These are phyloP conservation scores for Penicillium sp. DNA, from an alignment of 2,329 filamentous ascomycete species.

Conservation along the genomic window DNA sequence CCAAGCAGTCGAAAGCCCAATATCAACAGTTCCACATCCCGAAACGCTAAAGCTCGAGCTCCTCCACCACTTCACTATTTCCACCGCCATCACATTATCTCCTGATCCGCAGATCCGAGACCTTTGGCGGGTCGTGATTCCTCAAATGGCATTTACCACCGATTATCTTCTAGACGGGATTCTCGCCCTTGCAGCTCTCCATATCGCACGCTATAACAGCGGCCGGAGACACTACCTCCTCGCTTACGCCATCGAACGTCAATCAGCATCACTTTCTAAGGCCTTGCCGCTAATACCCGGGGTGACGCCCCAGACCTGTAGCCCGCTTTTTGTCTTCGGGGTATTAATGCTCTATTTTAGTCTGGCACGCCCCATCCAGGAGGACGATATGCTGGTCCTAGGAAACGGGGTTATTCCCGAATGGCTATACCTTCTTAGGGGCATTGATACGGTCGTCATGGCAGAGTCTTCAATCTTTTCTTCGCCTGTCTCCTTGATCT, in stretches of 20 bases:
- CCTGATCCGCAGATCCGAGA: neutral
- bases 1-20: neutral
- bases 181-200: constrained; percentile 1
- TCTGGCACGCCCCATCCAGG: constrained; percentile 1
- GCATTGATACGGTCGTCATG: constrained; percentile 1
- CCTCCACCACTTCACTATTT: constrained; percentile 1
- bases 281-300: neutral
- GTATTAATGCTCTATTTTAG: neutral
- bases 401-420: neutral
- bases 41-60: neutral
- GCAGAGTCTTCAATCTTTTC: neutral
- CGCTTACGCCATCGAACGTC: neutral
- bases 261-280: neutral
- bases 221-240: neutral
- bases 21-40: neutral
- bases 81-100: neutral
- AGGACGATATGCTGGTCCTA: neutral
- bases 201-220: constrained; percentile 1
- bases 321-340: neutral
- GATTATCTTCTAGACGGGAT: constrained; percentile 1
- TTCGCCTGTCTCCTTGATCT: constrained; percentile 1
- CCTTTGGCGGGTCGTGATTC: neutral
- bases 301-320: neutral
- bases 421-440: neutral
- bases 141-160: neutral